A percentile compares a stretch with the other conserved stretches of the same genome.
Conservation (phyloP, 192 early-diverging fungal genomes). For the Linnemannia schmuckeri region DNA sequence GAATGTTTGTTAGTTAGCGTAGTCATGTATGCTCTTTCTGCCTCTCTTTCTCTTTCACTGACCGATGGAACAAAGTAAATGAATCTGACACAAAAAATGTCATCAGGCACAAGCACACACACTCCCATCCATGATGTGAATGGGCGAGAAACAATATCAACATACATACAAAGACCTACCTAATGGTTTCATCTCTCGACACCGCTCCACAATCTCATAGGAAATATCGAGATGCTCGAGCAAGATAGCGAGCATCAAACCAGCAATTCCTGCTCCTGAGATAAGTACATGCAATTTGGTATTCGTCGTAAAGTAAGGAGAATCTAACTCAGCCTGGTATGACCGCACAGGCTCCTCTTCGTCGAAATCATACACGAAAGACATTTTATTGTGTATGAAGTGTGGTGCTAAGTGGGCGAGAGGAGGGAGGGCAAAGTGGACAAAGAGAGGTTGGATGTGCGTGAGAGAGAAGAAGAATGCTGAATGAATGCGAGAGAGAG, state of each 20-base stretch:
- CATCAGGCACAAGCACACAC: not conserved
- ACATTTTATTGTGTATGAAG: not conserved
- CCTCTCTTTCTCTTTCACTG: not conserved
- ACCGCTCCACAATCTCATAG: constrained; percentile 10
- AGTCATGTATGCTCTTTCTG: not conserved
- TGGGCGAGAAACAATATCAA: not conserved
- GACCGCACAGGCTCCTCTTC: not conserved
- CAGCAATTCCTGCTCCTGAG: constrained; percentile 1
- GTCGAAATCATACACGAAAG: not conserved
- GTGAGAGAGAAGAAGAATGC: not conserved
- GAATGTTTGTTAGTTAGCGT: not conserved
- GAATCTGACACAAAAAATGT: not conserved
- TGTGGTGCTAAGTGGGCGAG: not conserved
- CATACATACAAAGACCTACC: not conserved
- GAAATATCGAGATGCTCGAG: constrained; percentile 3
- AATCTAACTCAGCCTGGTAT: not conserved
- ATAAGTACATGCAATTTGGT: not conserved
- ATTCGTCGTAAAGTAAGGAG: not conserved
- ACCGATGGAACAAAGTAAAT: not conserved
- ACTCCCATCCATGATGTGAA: not conserved
- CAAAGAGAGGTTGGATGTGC: not conserved
- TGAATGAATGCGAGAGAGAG: not conserved
- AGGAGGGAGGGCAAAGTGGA: not conserved
- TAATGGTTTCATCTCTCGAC: not conserved
- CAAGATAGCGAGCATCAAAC: constrained; percentile 1